Evolutionary conservation across 495 filamentous ascomycete genomes (phyloP), one percentile per base, ranked within the genome.

Genomic region (Neurospora sp.): DNA sequence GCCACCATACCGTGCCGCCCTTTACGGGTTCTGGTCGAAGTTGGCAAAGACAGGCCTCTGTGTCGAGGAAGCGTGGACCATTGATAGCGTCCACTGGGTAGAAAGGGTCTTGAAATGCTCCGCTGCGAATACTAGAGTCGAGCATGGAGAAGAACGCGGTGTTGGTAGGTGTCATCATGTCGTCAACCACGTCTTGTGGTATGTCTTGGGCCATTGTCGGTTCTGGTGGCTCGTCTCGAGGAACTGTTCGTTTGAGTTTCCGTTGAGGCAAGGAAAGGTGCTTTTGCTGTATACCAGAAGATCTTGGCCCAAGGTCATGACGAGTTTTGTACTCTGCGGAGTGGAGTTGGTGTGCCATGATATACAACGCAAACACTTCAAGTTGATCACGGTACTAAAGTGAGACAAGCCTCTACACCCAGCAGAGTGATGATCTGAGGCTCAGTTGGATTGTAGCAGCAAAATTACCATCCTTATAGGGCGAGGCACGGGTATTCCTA

Each of bases 61-160:
- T 82, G 69, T 85, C 83, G 37, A 84, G 74, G 71, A 85, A 85
- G 48, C 73, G 71, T 70, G 82, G 83, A 4, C 82, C 81, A 2
- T 45, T 31, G 0, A 74, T 40, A 3, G 31, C 1, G 2, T 78
- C 75, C 70, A 74, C 73, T 12, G 81, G 80, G 20, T 80, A 71
- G 73, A 78, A 82, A 3, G 81, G 81, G 65, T 81, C 77, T 69
- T 82, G 81, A 38, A 53, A 1, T 53, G n/a, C 45, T 53, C 45
- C 45, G 45, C 20, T 53, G n/a, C 9, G 45, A 53, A 53, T 22
- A 10, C 45, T 22, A 22, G 45, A 53, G 9, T 22, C 45, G 45
- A 53, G 20, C 45, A 53, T 22, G 20, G 20, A 53, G 0, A 53
- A 22, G 45, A 53, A 20, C 9, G 10, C 9, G 9, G 22, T 22